A percentile compares a stretch with the other conserved stretches of the same genome.
phyloP scores from a whole-genome alignment of 2,329 filamentous ascomycete genomes.

The Aplosporella prunicola region DNA sequence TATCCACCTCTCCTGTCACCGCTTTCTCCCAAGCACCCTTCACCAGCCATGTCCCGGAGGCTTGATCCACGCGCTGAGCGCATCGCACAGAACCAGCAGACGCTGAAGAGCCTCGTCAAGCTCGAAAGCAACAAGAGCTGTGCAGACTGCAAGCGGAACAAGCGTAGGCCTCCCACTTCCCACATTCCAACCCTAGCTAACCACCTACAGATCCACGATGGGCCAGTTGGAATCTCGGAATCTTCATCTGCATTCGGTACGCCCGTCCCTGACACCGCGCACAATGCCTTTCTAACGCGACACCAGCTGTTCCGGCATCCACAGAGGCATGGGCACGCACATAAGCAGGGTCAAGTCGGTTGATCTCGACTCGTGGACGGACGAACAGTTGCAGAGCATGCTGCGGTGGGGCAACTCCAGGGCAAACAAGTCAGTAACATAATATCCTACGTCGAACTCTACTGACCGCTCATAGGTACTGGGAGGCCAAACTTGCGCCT shows the following conservation, averaged over 20 bases:
- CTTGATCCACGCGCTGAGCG: constrained; percentile 73
- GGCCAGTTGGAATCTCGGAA: constrained; percentile 97
- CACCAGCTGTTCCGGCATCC: constrained; percentile 78
- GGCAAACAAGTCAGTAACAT: constrained; percentile 67
- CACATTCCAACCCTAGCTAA: constrained; percentile 14
- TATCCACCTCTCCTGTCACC: no score
- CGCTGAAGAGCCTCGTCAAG: constrained; percentile 91
- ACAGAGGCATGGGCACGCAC: constrained; percentile 97
- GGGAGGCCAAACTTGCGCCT: constrained; percentile 86
- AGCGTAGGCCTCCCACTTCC: constrained; percentile 62
- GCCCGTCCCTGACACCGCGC: constrained; percentile 5
- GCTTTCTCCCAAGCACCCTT: not conserved
- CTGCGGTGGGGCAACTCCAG: constrained; percentile 91
- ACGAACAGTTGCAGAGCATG: constrained; percentile 91
- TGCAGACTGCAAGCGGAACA: constrained; percentile 98
- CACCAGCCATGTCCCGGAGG: constrained; percentile 61
- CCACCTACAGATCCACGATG: constrained; percentile 74
- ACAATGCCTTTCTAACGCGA: constrained; percentile 7
- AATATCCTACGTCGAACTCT: not conserved
- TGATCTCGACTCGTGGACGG: constrained; percentile 95
- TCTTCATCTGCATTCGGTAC: constrained; percentile 88
- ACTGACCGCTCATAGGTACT: constrained; percentile 49
- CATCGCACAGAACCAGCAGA: constrained; percentile 85
- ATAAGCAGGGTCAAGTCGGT: constrained; percentile 98
- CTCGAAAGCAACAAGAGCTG: constrained; percentile 93